phyloP scores from a whole-genome alignment of 2,329 filamentous ascomycete species.

The Venturia carpophila region DNA sequence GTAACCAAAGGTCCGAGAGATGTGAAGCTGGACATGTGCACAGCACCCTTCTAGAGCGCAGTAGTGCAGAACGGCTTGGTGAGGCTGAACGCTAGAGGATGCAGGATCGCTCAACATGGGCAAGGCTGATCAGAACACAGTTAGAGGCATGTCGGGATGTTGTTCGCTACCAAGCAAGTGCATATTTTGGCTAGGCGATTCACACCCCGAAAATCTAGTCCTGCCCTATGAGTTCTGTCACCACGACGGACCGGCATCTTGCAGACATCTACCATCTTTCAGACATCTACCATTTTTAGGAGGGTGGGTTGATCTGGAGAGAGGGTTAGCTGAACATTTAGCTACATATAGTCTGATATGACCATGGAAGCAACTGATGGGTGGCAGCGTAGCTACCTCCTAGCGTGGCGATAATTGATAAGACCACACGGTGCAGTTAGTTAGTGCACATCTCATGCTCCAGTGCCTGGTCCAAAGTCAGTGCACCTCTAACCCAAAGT shows the following conservation, averaged over 20 bases:
- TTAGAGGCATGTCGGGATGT: background rate
- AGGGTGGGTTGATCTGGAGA: background rate
- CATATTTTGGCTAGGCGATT: background rate
- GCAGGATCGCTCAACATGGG: background rate
- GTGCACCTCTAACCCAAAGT: too few relatives aligned
- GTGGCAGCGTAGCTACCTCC: background rate
- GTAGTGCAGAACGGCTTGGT: background rate
- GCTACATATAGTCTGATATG: background rate
- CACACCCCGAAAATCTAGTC: background rate
- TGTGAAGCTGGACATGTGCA: background rate
- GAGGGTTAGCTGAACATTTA: background rate
- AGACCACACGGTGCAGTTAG: too few relatives aligned
- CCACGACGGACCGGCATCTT: too few relatives aligned
- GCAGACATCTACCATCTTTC: background rate
- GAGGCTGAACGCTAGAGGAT: constrained; percentile 9
- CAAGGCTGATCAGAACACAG: background rate
- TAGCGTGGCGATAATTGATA: background rate
- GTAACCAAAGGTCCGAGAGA: background rate
- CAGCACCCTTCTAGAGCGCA: background rate
- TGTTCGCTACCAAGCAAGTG: background rate
- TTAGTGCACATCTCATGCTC: too few relatives aligned
- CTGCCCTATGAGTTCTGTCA: background rate
- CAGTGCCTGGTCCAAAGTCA: too few relatives aligned
- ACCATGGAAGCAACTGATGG: background rate
- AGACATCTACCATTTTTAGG: background rate